phyloP scores from a whole-genome alignment of 176 grass and related monocot genomes.

The Triticum monococcum region DNA sequence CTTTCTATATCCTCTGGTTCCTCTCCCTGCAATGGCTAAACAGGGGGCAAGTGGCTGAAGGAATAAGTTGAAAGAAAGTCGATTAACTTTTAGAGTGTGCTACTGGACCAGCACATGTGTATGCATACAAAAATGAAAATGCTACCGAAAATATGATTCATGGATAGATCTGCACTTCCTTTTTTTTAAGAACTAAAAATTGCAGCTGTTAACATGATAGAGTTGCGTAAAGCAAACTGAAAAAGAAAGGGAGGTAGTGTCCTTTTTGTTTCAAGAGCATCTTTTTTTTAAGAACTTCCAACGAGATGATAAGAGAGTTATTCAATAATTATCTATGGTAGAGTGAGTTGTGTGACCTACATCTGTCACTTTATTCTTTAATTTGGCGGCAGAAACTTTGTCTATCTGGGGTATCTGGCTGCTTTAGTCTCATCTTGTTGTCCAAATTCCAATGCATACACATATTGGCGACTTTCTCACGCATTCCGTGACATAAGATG shows the following conservation, averaged over 20 bases:
- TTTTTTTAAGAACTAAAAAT: not conserved
- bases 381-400: not conserved
- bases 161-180: not conserved
- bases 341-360: not conserved
- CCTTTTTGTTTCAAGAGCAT: not conserved
- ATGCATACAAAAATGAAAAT: too few species aligned
- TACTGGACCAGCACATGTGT: too few species aligned
- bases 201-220: not conserved
- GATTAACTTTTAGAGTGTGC: too few species aligned
- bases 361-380: not conserved
- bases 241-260: not conserved
- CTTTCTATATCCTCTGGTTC: too few species aligned
- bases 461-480: not conserved
- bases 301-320: not conserved
- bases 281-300: too few species aligned
- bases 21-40: too few species aligned
- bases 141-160: not conserved
- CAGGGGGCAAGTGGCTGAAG: too few species aligned
- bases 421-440: not conserved
- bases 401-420: not conserved
- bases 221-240: not conserved
- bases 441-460: not conserved
- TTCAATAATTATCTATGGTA: not conserved
- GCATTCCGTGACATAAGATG: not conserved
- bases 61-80: too few species aligned